Conservation (phyloP, 306 rosid genomes). For the Mimosa pudica region DNA sequence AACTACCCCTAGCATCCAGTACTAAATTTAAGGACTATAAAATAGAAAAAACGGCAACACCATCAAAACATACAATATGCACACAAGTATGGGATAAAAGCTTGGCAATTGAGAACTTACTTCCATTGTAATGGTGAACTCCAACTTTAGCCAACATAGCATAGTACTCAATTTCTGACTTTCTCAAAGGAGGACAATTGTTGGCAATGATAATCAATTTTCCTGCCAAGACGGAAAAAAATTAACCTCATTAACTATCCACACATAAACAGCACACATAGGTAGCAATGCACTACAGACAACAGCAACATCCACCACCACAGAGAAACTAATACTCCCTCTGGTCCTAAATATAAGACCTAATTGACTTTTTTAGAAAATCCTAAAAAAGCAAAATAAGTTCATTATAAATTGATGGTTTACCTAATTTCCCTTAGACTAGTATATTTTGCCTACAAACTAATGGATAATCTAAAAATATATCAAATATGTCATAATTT, state of each 20-base stretch:
- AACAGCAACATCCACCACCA: not conserved
- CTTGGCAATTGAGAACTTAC: conserved; percentile 46
- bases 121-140: conserved; percentile 83
- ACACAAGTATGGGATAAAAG: not conserved
- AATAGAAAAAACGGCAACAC: not conserved
- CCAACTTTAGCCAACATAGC: conserved; percentile 86
- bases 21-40: not conserved
- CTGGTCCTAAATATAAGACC: no score
- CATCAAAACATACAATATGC: not conserved
- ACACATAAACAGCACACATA: not conserved
- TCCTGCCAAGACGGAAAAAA: conserved; percentile 39
- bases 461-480: no score
- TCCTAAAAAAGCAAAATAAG: no score
- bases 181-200: conserved; percentile 80
- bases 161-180: conserved; percentile 77
- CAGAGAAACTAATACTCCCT: not conserved
- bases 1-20: not conserved
- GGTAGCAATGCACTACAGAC: not conserved
- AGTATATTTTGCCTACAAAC: no score
- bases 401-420: no score
- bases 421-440: no score
- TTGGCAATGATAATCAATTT: conserved; percentile 77
- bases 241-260: not conserved
- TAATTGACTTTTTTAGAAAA: no score
- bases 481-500: no score